phyloP scores from a whole-genome alignment of 306 rosid species.

The Clitoria ternatea region DNA sequence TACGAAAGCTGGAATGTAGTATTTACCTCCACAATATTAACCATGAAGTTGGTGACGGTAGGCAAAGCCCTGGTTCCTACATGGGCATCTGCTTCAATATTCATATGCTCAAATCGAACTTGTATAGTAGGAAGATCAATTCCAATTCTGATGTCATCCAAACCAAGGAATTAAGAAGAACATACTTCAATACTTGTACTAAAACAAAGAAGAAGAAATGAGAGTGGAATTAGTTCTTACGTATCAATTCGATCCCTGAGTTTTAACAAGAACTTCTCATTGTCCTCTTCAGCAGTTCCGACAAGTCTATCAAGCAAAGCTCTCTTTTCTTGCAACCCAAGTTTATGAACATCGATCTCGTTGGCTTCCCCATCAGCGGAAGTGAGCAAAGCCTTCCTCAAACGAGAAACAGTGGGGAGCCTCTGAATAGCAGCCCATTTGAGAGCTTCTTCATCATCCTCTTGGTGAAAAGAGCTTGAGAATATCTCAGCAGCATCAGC shows the following conservation, averaged over 20 bases:
- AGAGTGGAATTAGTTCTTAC: constrained; percentile 27
- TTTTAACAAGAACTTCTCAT: constrained; percentile 71
- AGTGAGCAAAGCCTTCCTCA: constrained; percentile 34
- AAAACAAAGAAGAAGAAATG: background rate
- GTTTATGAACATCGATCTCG: constrained; percentile 57
- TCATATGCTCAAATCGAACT: constrained; percentile 59
- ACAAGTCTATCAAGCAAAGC: constrained; percentile 63
- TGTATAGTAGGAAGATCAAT: constrained; percentile 69
- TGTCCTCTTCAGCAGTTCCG: constrained; percentile 64
- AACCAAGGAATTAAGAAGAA: background rate
- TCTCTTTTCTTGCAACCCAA: constrained; percentile 58
- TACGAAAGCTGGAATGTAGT: background rate
- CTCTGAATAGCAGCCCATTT: constrained; percentile 43
- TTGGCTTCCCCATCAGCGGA: constrained; percentile 43
- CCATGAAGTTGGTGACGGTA: constrained; percentile 53
- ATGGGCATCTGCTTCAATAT: constrained; percentile 68
- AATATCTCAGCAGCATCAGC: constrained; percentile 24
- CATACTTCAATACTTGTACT: background rate
- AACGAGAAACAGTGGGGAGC: constrained; percentile 35
- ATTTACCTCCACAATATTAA: constrained; percentile 50
- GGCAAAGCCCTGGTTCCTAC: constrained; percentile 72
- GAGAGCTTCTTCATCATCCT: constrained; percentile 44
- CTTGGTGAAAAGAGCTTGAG: constrained; percentile 28
- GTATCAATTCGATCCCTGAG: constrained; percentile 62
- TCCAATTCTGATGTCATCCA: constrained; percentile 52